These are phyloP conservation scores for Orbilia javanica DNA, from an alignment of 2,329 filamentous ascomycete genomes.

Conservation along the genomic window DNA sequence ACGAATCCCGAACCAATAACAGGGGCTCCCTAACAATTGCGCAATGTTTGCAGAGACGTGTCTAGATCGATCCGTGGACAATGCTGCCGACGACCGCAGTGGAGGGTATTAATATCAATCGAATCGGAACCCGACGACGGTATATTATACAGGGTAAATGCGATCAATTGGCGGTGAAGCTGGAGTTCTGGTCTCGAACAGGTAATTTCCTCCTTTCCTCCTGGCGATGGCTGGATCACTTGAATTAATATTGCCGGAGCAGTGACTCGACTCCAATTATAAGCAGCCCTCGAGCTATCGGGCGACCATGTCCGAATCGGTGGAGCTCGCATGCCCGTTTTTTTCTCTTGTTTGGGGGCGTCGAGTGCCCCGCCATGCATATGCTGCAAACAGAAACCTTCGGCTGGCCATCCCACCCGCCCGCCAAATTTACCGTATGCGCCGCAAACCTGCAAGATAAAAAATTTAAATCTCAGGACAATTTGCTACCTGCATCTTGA, in stretches of 20 bases:
- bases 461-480: neutral
- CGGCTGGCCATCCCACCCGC: conserved; percentile 2
- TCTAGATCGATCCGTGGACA: too few relatives aligned
- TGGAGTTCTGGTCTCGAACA: neutral
- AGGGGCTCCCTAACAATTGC: conserved; percentile 24
- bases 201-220: neutral
- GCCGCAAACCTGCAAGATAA: conserved; percentile 14
- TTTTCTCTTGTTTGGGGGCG: conserved; percentile 7
- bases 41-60: conserved; percentile 33
- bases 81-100: neutral
- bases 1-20: conserved; percentile 23
- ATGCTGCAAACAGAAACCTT: conserved; percentile 1
- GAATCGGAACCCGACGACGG: too few relatives aligned
- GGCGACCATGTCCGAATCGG: conserved; percentile 52
- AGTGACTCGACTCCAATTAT: too few relatives aligned
- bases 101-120: neutral
- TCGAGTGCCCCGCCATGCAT: conserved; percentile 40
- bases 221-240: conserved; percentile 11
- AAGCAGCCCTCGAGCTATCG: conserved; percentile 4
- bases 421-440: conserved; percentile 7
- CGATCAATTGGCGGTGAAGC: conserved; percentile 27
- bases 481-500: neutral
- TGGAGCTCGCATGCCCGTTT: conserved; percentile 53
- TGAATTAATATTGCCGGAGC: neutral
- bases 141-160: neutral